phyloP scores from a whole-genome alignment of 1,139 yeast genomes.

The Pneumocystis oryctolagi region DNA sequence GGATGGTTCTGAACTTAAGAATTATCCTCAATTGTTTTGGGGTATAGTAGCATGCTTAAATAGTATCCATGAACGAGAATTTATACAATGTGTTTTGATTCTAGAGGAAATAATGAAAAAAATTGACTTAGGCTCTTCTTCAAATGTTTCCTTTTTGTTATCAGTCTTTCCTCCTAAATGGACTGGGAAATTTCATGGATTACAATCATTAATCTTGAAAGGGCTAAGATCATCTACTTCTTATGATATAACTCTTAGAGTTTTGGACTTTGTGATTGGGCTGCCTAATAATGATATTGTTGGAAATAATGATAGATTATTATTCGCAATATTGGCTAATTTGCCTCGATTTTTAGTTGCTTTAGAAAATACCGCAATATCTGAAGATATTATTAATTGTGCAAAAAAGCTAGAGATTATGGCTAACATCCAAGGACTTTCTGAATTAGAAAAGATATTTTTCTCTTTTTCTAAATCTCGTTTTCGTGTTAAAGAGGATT shows the following conservation, averaged over 20 bases:
- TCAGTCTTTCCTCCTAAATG: slow-evolving; percentile 87
- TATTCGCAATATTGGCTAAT: slow-evolving; percentile 61
- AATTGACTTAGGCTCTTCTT: slow-evolving; percentile 73
- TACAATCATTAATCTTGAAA: slow-evolving; percentile 60
- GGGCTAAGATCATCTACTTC: slow-evolving; percentile 75
- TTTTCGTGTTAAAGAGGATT: slow-evolving; percentile 79
- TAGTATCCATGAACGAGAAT: slow-evolving; percentile 86
- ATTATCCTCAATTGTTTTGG: slow-evolving; percentile 93
- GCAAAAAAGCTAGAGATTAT: slow-evolving; percentile 42
- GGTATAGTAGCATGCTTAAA: slow-evolving; percentile 82
- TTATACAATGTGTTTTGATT: slow-evolving; percentile 69
- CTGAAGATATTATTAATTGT: slow-evolving; percentile 41
- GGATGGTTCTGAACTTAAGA: slow-evolving; percentile 60
- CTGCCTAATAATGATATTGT: slow-evolving; percentile 62
- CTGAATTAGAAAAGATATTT: slow-evolving; percentile 55
- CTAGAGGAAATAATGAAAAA: slow-evolving; percentile 71
- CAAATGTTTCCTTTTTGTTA: slow-evolving; percentile 66
- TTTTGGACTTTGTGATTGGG: slow-evolving; percentile 56
- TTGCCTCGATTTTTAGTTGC: slow-evolving; percentile 77
- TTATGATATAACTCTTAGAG: slow-evolving; percentile 60
- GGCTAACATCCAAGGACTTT: slow-evolving; percentile 45
- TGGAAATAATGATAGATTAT: slow-evolving; percentile 49
- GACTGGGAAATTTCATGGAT: slow-evolving; percentile 88
- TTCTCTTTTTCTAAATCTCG: slow-evolving; percentile 61
- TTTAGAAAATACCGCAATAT: slow-evolving; percentile 40